Base-by-base conservation (phyloP, 345 rosid species). In the Populus alba region DNA sequence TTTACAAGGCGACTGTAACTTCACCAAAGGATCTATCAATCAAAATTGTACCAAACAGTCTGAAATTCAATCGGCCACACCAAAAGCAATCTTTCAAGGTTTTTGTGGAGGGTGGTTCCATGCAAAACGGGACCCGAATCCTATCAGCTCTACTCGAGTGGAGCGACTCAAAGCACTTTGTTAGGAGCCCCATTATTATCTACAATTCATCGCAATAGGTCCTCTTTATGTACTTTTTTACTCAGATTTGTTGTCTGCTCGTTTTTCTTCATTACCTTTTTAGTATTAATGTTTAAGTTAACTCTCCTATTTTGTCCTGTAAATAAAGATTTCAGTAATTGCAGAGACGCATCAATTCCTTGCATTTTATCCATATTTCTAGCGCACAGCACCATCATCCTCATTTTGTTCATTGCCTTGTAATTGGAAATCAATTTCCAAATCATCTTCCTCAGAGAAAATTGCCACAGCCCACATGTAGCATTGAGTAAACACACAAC, bases 131-230 rank as follows among this genome's bases (percentile, higher is more conserved):
- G 65, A 80, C 49, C 22, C 73, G 76, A 15, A 35, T 86, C 43
- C 59, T 87, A 12, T 88, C 98, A 9, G 97, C 87, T 45, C 78
- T 82, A 3, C 85, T 94, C 0, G 87, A 83, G 71, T 92, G 98
- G 95, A 87, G 68, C 35, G 94, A 94, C 83, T 77, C 87, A 0
- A 81, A 79, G 71, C 93, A 90, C 47, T 74, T 75, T 61, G 93
- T 94, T 4, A 87, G 70, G 78, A 91, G 88, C 51, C 92, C 92
- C 1, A 88, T 94, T 77, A 73, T 92, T 2, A 71, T 92, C 16
- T 89, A 74, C 55, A 80, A 31, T 66, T 31, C 49, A 51, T 63
- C 31, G 11, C 16, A 47, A 47, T 47, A 47, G 51, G 51, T 15
- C 15, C 51, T 15, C 51, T 41, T 41, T 41, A 11, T 23, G 29